Base-by-base conservation (phyloP, 2,329 filamentous ascomycete genomes). In the Aphanoascus verrucosus region DNA sequence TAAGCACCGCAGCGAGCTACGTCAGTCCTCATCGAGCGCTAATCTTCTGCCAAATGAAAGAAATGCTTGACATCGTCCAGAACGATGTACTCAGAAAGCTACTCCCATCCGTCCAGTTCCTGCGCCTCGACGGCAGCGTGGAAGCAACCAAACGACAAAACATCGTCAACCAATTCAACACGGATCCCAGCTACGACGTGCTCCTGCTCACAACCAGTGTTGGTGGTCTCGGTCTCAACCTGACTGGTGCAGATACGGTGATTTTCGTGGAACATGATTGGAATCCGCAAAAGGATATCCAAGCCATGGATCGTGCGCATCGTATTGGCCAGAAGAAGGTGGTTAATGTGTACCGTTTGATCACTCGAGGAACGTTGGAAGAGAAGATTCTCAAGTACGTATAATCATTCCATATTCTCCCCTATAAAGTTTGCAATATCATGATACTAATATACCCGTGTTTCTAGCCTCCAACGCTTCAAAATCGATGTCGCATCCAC, bases 241-340 rank as follows among this genome's bases (percentile, higher is more conserved):
- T 98, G 59, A 98, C 93, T 0, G 93, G 93, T 60, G 93, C 93
- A 2, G 93, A 98, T 70, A 98, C 93, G 0, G 93, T 98, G 68
- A 98, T 98, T 62, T 98, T 98, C 64, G 94, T 98, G 31, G 93
- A 98, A 71, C 94, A 98, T 70, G 93, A 98, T 70, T 98, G 93
- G 93, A 98, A 98, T 67, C 93, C 93, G 32, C 93, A 98, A 67
- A 95, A 95, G 70, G 93, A 98, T 70, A 81, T 98, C 61, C 93
- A 98, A 67, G 93, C 93, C 60, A 98, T 98, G 93, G 93, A 98
- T 67, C 88, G 93, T 56, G 93, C 93, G 7, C 93, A 98, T 76
- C 84, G 93, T 62, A 97, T 98, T 63, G 93, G 93, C 1, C 93
- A 98, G 74, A 98, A 98, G 82, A 98, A 97, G 79, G 93, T 97